phyloP scores from a whole-genome alignment of 2,329 filamentous ascomycete species.

The Calonectria leucothoes region DNA sequence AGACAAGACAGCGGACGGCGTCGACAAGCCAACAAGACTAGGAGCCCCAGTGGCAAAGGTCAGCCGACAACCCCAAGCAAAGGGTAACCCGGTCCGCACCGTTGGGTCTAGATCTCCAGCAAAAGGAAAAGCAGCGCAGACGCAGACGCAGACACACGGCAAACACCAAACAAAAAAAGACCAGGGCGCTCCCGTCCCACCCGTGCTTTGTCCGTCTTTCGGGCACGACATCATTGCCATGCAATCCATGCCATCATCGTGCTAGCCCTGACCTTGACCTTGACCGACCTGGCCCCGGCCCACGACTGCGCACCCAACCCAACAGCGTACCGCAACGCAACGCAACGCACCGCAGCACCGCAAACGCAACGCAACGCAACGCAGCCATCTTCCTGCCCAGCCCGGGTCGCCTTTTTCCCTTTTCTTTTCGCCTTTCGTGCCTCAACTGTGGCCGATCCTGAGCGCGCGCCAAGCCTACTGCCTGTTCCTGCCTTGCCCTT shows the following conservation, averaged over 20 bases:
- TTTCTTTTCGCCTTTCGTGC: background rate
- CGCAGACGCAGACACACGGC: no score
- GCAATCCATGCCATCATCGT: constrained; percentile 8
- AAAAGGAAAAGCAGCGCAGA: background rate
- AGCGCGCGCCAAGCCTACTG: constrained; percentile 15
- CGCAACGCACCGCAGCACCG: background rate
- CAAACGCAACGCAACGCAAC: background rate
- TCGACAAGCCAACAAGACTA: background rate
- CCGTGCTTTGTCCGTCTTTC: background rate
- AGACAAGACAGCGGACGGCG: background rate
- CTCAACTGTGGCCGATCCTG: background rate
- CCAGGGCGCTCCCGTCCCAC: constrained; percentile 3
- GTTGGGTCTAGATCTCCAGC: constrained; percentile 3
- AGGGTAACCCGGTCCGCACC: constrained; percentile 7
- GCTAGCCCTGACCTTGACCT: background rate
- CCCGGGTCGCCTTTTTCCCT: background rate
- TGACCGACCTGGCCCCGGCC: constrained; percentile 7
- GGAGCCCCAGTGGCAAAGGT: constrained; percentile 15
- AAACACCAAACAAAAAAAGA: constrained; percentile 7
- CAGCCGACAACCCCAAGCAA: constrained; percentile 21
- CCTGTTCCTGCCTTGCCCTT: constrained; percentile 14
- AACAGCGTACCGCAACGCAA: background rate
- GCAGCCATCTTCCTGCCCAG: background rate
- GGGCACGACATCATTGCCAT: constrained; percentile 15
- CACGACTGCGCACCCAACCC: constrained; percentile 6